Conservation (phyloP, 345 rosid genomes). For the Schrenkiella parvula region DNA sequence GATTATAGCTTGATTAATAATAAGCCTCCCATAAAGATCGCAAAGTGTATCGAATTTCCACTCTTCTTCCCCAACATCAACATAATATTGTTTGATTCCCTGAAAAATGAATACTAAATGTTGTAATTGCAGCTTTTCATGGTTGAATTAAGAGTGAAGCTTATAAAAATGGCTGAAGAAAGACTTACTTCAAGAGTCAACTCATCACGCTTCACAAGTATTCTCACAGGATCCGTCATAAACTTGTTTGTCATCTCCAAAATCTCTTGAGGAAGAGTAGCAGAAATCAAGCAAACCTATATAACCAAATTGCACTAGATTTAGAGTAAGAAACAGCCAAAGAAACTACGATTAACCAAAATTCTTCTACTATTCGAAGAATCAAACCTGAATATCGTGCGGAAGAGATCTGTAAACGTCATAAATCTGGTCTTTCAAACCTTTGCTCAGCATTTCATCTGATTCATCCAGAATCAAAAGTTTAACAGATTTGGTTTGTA, state of each 20-base stretch:
- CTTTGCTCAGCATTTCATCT: conserved; percentile 98
- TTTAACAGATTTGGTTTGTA: conserved; percentile 70
- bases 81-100: conserved; percentile 92
- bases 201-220: conserved; percentile 92
- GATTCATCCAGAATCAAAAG: conserved; percentile 66
- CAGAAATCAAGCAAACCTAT: conserved; percentile 89
- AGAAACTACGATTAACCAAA: not conserved
- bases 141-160: not conserved
- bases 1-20: conserved; percentile 89
- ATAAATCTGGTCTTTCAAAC: conserved; percentile 95
- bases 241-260: conserved; percentile 90
- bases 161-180: not conserved
- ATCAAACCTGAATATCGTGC: conserved; percentile 86
- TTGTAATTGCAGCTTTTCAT: not conserved
- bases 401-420: conserved; percentile 91
- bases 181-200: conserved; percentile 72
- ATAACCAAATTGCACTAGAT: not conserved
- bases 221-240: conserved; percentile 96
- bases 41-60: conserved; percentile 97
- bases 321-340: not conserved
- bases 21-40: conserved; percentile 90
- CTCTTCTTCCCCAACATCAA: conserved; percentile 90
- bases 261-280: conserved; percentile 94
- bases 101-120: not conserved
- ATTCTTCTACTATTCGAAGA: not conserved